Percentiles rank a stretch among this genome's conserved stretches.
Evolutionary conservation across 2,329 filamentous ascomycete genomes (phyloP).

Genomic region (Moelleriella libera): DNA sequence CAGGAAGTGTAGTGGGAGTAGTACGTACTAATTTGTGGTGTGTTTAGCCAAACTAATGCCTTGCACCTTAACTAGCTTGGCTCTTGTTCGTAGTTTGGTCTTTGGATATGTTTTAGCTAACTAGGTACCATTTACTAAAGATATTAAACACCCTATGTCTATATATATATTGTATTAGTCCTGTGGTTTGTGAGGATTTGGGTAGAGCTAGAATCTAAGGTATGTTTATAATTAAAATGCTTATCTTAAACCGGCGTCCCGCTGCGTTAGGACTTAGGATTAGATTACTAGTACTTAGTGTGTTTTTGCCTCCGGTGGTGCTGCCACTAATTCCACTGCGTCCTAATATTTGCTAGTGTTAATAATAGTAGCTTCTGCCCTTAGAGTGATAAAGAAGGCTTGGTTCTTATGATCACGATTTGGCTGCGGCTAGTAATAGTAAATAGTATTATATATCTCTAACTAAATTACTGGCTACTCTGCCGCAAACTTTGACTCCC

Average conservation of each 20-base stretch:
- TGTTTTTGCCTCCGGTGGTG: background rate
- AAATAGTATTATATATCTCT: no score
- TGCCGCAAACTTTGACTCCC: no score
- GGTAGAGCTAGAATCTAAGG: background rate
- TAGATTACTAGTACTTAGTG: background rate
- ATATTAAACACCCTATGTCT: background rate
- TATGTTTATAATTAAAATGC: background rate
- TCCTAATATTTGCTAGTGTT: no score
- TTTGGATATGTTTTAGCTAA: background rate
- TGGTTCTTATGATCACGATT: no score
- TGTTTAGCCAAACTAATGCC: background rate
- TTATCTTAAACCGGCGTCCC: background rate
- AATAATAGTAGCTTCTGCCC: no score
- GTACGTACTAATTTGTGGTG: background rate
- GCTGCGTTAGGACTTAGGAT: background rate
- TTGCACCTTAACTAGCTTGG: background rate
- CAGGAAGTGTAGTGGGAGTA: background rate
- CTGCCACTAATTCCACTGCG: no score
- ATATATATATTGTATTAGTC: background rate
- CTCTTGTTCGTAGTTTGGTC: background rate
- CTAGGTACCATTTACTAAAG: background rate
- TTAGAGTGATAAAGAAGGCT: no score
- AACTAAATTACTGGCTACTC: no score
- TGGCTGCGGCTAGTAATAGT: no score
- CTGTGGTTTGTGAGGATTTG: background rate